phyloP scores from a whole-genome alignment of 2,329 filamentous ascomycete genomes.

The Sporothrix phasma region DNA sequence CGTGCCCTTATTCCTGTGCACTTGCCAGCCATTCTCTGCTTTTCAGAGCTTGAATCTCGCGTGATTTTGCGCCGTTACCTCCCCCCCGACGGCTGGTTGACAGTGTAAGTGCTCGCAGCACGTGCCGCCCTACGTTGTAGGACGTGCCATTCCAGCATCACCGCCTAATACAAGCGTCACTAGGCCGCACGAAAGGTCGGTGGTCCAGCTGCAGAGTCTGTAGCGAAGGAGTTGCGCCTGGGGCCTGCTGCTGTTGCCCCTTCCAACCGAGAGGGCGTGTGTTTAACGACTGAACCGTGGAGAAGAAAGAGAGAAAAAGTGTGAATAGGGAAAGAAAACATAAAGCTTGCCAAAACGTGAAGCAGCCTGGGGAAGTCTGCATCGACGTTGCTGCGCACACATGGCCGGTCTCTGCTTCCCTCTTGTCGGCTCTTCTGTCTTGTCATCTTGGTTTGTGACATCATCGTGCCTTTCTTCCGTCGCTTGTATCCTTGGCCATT shows the following conservation, averaged over 20 bases:
- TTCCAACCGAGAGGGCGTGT: not conserved
- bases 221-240: not conserved
- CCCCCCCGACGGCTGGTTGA: not conserved
- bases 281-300: not conserved
- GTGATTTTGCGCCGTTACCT: not conserved
- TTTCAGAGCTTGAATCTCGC: not conserved
- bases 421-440: not conserved
- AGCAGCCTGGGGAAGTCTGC: not conserved
- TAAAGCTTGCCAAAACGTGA: not conserved
- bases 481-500: not conserved
- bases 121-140: not conserved
- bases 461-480: not conserved
- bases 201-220: not conserved
- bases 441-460: not conserved
- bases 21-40: not conserved
- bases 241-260: not conserved
- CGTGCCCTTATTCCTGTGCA: too few relatives aligned
- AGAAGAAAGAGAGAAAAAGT: not conserved
- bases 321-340: not conserved
- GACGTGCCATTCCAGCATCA: not conserved
- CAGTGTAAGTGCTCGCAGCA: not conserved
- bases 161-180: not conserved
- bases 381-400: not conserved
- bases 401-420: conserved; percentile 1
- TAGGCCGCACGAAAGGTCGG: not conserved